These are phyloP conservation scores for Trichosporon sp. DNA, from an alignment of 1,284 basidiomycete genomes.

Conservation along the genomic window DNA sequence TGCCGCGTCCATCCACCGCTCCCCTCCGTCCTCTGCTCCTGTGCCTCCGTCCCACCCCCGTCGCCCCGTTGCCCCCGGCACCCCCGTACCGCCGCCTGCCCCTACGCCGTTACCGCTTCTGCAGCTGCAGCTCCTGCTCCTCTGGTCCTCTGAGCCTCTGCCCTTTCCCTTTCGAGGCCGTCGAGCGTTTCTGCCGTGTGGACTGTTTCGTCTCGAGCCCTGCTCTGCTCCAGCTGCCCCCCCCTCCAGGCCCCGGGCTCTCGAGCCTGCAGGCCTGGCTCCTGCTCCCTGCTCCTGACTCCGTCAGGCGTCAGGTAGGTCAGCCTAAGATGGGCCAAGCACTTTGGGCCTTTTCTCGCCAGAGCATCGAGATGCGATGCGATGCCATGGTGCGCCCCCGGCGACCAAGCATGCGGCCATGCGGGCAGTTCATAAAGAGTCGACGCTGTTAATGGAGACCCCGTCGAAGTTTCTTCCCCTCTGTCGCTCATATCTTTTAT, in stretches of 20 bases:
- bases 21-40: background rate
- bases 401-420: background rate
- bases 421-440: background rate
- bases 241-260: background rate
- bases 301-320: too few species aligned
- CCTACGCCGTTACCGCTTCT: background rate
- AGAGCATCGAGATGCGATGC: background rate
- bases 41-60: background rate
- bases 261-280: background rate
- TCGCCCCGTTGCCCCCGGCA: background rate
- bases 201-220: constrained; percentile 3
- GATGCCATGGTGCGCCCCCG: background rate
- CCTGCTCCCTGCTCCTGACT: background rate
- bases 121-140: background rate
- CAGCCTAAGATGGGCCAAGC: background rate
- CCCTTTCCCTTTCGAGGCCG: background rate
- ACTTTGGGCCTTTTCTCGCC: background rate
- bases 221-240: background rate
- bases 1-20: background rate
- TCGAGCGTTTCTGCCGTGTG: background rate
- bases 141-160: background rate
- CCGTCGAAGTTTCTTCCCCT: background rate
- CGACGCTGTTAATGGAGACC: background rate
- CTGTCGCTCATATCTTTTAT: background rate
- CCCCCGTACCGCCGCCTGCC: background rate